Percentiles rank a stretch among this genome's conserved stretches.
Evolutionary conservation across 768 basidiomycete genomes (phyloP).

Genomic region (Boletus sp.): DNA sequence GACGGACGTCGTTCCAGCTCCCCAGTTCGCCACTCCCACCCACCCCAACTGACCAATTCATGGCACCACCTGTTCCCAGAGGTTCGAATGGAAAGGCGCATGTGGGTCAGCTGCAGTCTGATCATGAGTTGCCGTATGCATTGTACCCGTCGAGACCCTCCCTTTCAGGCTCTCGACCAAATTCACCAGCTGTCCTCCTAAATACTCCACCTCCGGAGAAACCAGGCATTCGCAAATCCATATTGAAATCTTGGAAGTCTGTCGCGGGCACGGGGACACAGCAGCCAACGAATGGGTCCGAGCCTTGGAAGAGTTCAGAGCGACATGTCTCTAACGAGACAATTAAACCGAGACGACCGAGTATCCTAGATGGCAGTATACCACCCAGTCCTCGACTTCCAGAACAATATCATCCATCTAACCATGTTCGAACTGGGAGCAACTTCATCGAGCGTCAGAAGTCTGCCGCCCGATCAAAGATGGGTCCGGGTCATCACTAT

Average conservation of each 20-base stretch:
- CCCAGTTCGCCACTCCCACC: conserved; percentile 33
- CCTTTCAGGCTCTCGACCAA: conserved; percentile 33
- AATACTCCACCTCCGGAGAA: conserved; percentile 39
- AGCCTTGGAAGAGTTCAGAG: conserved; percentile 41
- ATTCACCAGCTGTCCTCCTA: conserved; percentile 21
- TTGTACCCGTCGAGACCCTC: conserved; percentile 33
- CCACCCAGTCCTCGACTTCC: conserved; percentile 67
- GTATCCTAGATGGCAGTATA: conserved; percentile 44
- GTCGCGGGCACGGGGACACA: conserved; percentile 36
- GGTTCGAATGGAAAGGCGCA: conserved; percentile 25
- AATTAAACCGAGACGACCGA: conserved; percentile 46
- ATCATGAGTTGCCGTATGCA: conserved; percentile 62
- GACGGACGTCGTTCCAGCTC: conserved; percentile 36
- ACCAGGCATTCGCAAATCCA: conserved; percentile 59
- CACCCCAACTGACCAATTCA: conserved; percentile 32
- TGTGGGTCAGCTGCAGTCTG: conserved; percentile 58
- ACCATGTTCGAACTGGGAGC: conserved; percentile 33
- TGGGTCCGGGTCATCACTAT: conserved; percentile 16
- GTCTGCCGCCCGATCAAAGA: conserved; percentile 18
- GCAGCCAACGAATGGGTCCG: conserved; percentile 27
- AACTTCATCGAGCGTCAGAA: conserved; percentile 30
- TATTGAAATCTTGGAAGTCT: conserved; percentile 64
- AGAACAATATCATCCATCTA: conserved; percentile 41
- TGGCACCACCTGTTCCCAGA: conserved; percentile 29
- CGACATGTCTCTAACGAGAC: conserved; percentile 34